Evolutionary conservation across 805 yeast genomes (phyloP), one percentile per base, ranked within the genome.

Genomic region (Blastobotrys muscicola): DNA sequence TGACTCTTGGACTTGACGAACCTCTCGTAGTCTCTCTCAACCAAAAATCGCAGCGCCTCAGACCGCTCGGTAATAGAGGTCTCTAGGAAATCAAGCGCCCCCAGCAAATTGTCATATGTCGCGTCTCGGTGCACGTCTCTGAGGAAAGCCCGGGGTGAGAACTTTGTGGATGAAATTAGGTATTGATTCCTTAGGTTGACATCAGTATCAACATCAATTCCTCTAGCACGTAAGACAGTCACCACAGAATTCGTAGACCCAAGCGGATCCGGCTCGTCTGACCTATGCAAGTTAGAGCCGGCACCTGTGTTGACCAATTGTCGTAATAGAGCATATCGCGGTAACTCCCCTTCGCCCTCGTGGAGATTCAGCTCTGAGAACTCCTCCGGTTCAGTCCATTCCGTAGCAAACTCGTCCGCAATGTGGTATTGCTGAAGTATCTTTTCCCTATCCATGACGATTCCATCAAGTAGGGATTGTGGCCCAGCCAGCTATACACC

Each of bases 1-100:
- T 75, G 66, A 16, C 80, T 74, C 54, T 83, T 83, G 23, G 80
- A 70, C 48, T 72, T 73, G 29, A 83, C 84, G 49, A 80, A 82
- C 50, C 72, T 69, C 43, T 75, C 72, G 51, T 77, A 80, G 54
- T 82, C 84, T 10, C 69, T 61, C 50, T 76, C 76, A 11, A 81
- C 76, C 35, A 79, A 58, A 11, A 57, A 53, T 45, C 74, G 71
- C 52, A 80, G 58, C 13, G 72, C 72, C 7, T 68, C 65, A 33
- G 77, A 72, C 50, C 74, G 74, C 2, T 67, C 60, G 5, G 68
- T 64, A 29, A 81, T 69, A 14, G 75, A 68, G 16, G 56, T 49
- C 44, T 78, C 80, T 39, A 81, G 59, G 41, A 58, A 63, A 30
- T 66, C 70, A 44, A 80, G 63, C 1, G 81, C 72, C 5, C 58